phyloP scores from a whole-genome alignment of 208 protist species.

The Phytomonas sp. region DNA sequence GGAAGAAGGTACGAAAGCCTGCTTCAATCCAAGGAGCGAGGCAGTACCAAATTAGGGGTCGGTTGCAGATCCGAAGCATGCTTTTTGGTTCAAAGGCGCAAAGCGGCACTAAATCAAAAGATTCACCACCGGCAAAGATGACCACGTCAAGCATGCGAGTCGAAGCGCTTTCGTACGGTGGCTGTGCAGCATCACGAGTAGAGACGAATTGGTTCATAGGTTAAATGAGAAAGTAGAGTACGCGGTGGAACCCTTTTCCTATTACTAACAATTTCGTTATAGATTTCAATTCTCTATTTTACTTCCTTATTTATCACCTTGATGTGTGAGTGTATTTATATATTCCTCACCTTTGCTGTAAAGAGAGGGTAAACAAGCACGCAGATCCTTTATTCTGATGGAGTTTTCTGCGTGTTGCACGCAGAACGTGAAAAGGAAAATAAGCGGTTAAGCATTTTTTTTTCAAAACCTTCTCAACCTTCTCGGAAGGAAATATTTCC shows the following conservation, averaged over 20 bases:
- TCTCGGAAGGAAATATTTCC: background rate
- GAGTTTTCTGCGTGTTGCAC: background rate
- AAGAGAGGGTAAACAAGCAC: background rate
- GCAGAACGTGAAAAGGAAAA: background rate
- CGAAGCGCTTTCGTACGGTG: constrained; percentile 15
- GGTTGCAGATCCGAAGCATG: constrained; percentile 68
- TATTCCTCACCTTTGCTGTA: background rate
- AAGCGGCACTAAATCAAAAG: constrained; percentile 39
- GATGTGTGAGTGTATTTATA: background rate
- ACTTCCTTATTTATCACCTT: background rate
- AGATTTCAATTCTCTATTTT: background rate
- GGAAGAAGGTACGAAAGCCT: constrained; percentile 65
- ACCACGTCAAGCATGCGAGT: constrained; percentile 65
- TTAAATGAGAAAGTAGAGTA: constrained; percentile 1
- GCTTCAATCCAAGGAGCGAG: constrained; percentile 62
- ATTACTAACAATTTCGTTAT: background rate
- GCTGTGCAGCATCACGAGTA: background rate
- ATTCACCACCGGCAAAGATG: constrained; percentile 66
- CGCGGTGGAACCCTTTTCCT: background rate
- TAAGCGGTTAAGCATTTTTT: background rate
- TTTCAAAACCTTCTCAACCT: background rate
- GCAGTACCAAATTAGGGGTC: constrained; percentile 79
- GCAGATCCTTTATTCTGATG: background rate
- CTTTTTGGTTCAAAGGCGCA: constrained; percentile 51
- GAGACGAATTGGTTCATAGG: background rate